Conservation (phyloP, 2,329 filamentous ascomycete species). For the Cercospora zeina region DNA sequence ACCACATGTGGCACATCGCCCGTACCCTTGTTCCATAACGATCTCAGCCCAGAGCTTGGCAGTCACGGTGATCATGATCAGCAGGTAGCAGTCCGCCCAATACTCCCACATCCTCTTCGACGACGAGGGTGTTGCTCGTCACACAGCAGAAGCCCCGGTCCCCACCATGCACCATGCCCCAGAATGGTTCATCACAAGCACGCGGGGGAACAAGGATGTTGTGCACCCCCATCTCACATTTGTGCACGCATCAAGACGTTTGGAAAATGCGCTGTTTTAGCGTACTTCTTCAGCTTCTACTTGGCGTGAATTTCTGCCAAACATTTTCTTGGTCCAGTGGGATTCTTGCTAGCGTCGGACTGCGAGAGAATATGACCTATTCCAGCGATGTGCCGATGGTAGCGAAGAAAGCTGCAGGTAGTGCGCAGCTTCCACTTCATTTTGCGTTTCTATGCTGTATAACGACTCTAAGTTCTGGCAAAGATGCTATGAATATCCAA, state of each 20-base stretch:
- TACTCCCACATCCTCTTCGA: neutral
- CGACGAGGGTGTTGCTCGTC: neutral
- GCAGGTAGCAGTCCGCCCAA: neutral
- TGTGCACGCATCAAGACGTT: neutral
- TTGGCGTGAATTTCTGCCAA: neutral
- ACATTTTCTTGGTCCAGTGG: neutral
- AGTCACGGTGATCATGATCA: neutral
- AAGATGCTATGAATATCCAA: neutral
- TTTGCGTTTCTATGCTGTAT: no score
- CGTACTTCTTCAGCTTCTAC: neutral
- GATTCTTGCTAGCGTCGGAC: slow-evolving; percentile 1
- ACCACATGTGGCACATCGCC: slow-evolving; percentile 2
- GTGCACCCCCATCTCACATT: neutral
- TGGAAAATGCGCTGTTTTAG: neutral
- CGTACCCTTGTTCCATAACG: neutral
- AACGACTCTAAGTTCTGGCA: neutral
- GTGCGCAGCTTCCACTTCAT: neutral
- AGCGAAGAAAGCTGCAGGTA: slow-evolving; percentile 1
- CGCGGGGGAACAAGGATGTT: neutral
- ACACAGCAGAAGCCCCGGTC: neutral
- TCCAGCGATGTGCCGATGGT: slow-evolving; percentile 3
- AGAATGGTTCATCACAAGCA: neutral
- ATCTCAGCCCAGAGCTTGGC: slow-evolving; percentile 1
- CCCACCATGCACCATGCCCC: neutral
- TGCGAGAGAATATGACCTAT: slow-evolving; percentile 7